Conservation (phyloP, 352 stramenopile genomes). For the Phytophthora tubulina region DNA sequence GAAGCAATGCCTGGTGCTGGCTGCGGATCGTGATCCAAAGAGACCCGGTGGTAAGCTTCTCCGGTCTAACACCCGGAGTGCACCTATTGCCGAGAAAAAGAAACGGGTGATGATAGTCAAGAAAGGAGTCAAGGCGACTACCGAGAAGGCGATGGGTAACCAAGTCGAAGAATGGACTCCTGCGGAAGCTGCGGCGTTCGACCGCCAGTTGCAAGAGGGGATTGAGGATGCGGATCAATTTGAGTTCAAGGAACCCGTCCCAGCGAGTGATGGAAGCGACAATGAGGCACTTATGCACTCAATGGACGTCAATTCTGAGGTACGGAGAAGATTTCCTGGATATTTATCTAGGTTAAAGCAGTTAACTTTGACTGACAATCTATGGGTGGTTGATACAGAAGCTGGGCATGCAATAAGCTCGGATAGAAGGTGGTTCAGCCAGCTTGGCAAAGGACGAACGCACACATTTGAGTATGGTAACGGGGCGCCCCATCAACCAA, state of each 20-base stretch:
- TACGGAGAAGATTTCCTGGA: not conserved
- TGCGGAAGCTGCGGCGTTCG: not conserved
- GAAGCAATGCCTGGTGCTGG: slow-evolving; percentile 3
- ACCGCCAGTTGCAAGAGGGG: not conserved
- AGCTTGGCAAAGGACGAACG: not conserved
- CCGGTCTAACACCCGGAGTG: not conserved
- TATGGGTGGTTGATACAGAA: slow-evolving; percentile 25
- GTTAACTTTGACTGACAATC: slow-evolving; percentile 13
- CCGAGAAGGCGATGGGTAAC: not conserved
- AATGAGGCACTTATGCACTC: not conserved
- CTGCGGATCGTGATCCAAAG: not conserved
- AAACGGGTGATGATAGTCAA: not conserved
- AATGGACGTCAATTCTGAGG: too few species aligned
- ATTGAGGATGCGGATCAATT: not conserved
- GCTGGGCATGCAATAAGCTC: slow-evolving; percentile 27
- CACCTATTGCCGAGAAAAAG: not conserved
- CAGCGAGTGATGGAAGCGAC: not conserved
- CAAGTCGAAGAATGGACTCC: not conserved
- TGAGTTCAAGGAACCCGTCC: not conserved
- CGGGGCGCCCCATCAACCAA: slow-evolving; percentile 2
- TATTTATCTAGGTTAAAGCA: slow-evolving; percentile 15
- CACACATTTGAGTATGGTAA: too few species aligned
- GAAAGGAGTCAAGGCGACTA: not conserved
- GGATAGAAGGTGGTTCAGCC: slow-evolving; percentile 21
- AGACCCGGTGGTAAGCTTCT: not conserved